A percentile compares a stretch with the other conserved stretches of the same genome.
These are phyloP conservation scores for Acrasis kona DNA, from an alignment of 78 protist species.

Conservation along the genomic window DNA sequence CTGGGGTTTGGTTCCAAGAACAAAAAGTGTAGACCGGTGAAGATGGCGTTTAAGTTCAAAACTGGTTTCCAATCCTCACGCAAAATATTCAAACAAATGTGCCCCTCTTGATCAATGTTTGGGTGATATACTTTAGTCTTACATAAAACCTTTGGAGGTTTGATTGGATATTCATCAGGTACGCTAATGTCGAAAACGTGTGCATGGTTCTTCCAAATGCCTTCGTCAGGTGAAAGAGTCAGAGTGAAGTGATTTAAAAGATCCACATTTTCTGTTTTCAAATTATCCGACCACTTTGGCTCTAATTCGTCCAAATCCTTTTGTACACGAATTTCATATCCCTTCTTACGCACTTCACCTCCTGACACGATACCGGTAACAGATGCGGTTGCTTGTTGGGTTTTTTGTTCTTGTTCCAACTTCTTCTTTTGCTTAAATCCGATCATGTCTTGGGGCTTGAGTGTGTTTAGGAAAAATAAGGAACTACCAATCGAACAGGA, in stretches of 20 bases:
- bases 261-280: not conserved
- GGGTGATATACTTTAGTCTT: constrained; percentile 42
- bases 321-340: not conserved
- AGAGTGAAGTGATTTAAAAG: not conserved
- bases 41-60: constrained; percentile 33
- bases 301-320: not conserved
- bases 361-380: not conserved
- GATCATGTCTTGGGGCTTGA: too few species aligned
- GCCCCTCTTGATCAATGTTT: constrained; percentile 59
- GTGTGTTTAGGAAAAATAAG: too few species aligned
- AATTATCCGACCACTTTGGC: not conserved
- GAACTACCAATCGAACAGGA: too few species aligned
- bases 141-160: not conserved
- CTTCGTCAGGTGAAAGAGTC: not conserved
- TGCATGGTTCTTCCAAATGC: not conserved
- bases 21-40: constrained; percentile 45
- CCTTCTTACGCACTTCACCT: not conserved
- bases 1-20: constrained; percentile 30
- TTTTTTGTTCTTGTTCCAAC: not conserved
- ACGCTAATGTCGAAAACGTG: not conserved
- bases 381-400: not conserved
- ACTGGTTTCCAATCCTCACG: constrained; percentile 71
- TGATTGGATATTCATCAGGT: not conserved
- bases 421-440: not conserved
- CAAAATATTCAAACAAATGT: constrained; percentile 65